Evolutionary conservation across 2,329 filamentous ascomycete genomes (phyloP).

Genomic region (Diaporthe citrichinensis): DNA sequence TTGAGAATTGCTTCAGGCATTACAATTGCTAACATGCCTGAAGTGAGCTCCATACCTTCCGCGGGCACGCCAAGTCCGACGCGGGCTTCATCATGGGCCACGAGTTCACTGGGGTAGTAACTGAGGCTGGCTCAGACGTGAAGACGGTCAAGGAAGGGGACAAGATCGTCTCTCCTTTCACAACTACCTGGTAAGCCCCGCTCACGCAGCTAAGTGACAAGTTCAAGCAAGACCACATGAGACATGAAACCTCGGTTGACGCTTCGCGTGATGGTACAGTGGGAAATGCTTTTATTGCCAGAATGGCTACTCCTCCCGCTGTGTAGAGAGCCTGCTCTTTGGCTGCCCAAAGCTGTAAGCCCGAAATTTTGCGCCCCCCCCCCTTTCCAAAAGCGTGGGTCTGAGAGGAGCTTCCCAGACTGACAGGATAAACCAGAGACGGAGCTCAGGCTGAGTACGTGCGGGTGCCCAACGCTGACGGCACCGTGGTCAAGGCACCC

Average conservation of each 20-base stretch:
- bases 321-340: conserved; percentile 78
- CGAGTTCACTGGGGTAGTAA: conserved; percentile 86
- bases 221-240: too few relatives aligned
- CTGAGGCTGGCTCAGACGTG: conserved; percentile 77
- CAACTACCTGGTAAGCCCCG: conserved; percentile 76
- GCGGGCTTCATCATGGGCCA: conserved; percentile 82
- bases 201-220: background rate
- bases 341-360: conserved; percentile 70
- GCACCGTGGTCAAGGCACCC: conserved; percentile 82
- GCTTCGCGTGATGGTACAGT: conserved; percentile 51
- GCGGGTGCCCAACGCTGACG: conserved; percentile 84
- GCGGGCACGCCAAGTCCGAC: conserved; percentile 80
- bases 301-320: conserved; percentile 82
- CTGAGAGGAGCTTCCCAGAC: background rate
- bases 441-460: conserved; percentile 88
- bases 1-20: background rate
- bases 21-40: background rate
- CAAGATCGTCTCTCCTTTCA: conserved; percentile 87
- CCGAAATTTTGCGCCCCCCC: background rate
- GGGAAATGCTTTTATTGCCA: conserved; percentile 88
- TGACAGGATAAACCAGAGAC: conserved; percentile 57
- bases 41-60: conserved; percentile 89
- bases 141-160: conserved; percentile 81
- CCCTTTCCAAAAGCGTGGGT: background rate
- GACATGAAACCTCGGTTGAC: background rate